Conservation (phyloP, 257 asterid species). For the Solanum tacnaense region DNA sequence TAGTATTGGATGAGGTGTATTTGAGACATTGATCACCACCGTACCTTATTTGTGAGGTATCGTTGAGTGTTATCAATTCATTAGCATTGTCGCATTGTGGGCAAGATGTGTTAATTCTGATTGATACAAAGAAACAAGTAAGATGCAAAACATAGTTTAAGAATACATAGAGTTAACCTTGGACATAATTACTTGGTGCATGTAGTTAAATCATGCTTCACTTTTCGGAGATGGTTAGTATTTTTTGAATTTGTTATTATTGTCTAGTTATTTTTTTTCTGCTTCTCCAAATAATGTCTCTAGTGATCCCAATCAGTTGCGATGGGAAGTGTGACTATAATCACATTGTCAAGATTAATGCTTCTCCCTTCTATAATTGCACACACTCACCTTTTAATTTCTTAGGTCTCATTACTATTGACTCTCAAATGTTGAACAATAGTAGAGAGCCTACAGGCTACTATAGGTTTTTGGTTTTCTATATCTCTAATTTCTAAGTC, state of each 20-base stretch:
- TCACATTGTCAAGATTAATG: background rate
- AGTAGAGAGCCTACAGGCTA: background rate
- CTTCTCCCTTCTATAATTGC: background rate
- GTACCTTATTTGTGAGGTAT: background rate
- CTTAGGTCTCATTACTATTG: background rate
- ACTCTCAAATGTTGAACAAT: background rate
- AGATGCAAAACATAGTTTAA: background rate
- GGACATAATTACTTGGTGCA: background rate
- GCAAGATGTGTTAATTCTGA: background rate
- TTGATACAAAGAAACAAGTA: background rate
- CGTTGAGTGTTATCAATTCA: background rate
- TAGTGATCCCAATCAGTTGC: background rate
- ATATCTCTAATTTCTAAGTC: background rate
- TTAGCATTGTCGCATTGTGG: background rate
- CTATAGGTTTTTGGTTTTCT: background rate
- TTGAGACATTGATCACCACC: too few species aligned
- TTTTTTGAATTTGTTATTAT: background rate
- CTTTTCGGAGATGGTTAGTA: background rate
- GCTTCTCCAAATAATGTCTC: background rate
- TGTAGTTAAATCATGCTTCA: background rate
- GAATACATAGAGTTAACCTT: background rate
- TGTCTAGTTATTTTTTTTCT: background rate
- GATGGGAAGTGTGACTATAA: background rate
- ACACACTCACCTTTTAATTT: background rate
- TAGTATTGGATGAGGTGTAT: too few species aligned